Conservation (phyloP, 2,329 filamentous ascomycete genomes). For the Chrysosporium keratinophilum region DNA sequence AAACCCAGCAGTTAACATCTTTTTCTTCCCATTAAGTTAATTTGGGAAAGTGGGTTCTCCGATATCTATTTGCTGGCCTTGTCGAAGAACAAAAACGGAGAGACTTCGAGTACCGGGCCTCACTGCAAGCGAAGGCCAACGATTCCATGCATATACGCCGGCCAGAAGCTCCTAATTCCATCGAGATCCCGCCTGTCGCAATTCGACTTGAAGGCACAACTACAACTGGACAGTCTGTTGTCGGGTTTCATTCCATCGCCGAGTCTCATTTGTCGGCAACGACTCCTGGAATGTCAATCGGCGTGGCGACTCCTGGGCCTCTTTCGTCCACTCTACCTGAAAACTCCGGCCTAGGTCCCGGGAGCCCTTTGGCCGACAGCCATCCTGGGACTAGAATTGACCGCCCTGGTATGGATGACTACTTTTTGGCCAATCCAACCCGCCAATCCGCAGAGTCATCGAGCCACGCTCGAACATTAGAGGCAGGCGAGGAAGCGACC, state of each 20-base stretch:
- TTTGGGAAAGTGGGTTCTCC: conserved; percentile 88
- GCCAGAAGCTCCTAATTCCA: conserved; percentile 51
- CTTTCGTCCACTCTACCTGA: conserved; percentile 18
- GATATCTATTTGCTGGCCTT: conserved; percentile 80
- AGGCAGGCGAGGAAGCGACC: conserved; percentile 16
- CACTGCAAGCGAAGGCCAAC: conserved; percentile 53
- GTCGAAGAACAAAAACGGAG: conserved; percentile 83
- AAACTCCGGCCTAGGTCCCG: conserved; percentile 24
- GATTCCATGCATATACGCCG: conserved; percentile 48
- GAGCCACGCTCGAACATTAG: conserved; percentile 26
- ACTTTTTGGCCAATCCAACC: conserved; percentile 13
- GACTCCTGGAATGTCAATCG: conserved; percentile 70
- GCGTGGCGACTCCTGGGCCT: conserved; percentile 56
- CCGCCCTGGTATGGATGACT: conserved; percentile 10
- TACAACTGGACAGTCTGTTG: conserved; percentile 18
- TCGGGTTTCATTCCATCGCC: conserved; percentile 53
- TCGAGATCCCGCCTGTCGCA: conserved; percentile 41
- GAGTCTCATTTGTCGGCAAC: conserved; percentile 51
- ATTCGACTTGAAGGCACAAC: not conserved
- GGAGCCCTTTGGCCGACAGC: conserved; percentile 27
- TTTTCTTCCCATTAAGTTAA: conserved; percentile 52
- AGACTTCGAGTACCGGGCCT: conserved; percentile 62
- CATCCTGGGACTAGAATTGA: conserved; percentile 11
- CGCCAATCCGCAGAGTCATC: conserved; percentile 21
- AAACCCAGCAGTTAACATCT: not conserved